Conservation (phyloP, 2,329 filamentous ascomycete genomes). For the Niveomyces coronatus region DNA sequence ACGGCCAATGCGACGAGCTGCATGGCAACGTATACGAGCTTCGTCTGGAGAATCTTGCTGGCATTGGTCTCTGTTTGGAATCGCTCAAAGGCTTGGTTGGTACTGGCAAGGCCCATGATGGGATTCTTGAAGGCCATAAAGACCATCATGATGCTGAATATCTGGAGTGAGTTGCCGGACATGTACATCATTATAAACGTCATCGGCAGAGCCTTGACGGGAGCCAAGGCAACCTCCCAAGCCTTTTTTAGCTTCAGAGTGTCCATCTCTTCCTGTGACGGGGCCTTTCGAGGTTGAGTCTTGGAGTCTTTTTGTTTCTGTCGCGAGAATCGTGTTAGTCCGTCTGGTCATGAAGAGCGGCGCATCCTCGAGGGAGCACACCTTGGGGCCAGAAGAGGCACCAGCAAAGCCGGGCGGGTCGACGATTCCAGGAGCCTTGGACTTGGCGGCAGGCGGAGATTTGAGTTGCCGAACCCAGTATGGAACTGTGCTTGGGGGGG, state of each 20-base stretch:
- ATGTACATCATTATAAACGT: slow-evolving; percentile 99
- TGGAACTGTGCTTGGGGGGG: slow-evolving; percentile 42
- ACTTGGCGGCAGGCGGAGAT: slow-evolving; percentile 53
- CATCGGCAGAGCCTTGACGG: slow-evolving; percentile 92
- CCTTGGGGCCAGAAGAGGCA: slow-evolving; percentile 47
- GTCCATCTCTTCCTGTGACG: slow-evolving; percentile 79
- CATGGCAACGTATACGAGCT: slow-evolving; percentile 78
- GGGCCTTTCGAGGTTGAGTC: slow-evolving; percentile 48
- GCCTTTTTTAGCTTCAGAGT: slow-evolving; percentile 96
- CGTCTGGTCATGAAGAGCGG: background rate
- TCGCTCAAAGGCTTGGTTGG: slow-evolving; percentile 79
- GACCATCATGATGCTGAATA: slow-evolving; percentile 99
- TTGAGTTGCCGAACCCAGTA: slow-evolving; percentile 78
- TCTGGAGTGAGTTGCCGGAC: slow-evolving; percentile 95
- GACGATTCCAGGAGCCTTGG: slow-evolving; percentile 57
- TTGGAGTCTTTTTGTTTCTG: slow-evolving; percentile 44
- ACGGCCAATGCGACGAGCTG: slow-evolving; percentile 75
- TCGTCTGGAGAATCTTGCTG: slow-evolving; percentile 66
- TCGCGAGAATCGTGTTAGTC: slow-evolving; percentile 7
- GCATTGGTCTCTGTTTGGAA: slow-evolving; percentile 78
- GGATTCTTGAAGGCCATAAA: slow-evolving; percentile 98
- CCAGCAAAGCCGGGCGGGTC: slow-evolving; percentile 85
- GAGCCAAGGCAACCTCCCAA: slow-evolving; percentile 91
- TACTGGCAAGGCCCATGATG: slow-evolving; percentile 69
- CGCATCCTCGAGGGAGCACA: slow-evolving; percentile 18